Base-by-base conservation (phyloP, 2,329 filamentous ascomycete genomes). In the Alternaria gansuensis region DNA sequence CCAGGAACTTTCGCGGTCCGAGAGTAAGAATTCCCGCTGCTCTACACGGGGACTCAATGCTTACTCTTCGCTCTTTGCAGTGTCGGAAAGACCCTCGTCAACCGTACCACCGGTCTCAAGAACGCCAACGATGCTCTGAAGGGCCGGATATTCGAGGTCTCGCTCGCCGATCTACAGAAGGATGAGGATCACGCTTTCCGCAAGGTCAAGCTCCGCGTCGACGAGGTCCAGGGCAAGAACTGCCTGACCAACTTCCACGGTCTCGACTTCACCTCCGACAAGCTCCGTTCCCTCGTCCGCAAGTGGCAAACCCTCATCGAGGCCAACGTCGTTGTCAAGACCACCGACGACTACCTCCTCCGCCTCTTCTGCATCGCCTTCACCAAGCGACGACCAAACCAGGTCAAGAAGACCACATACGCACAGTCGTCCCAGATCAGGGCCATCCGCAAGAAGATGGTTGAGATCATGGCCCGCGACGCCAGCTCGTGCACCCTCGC, bases 351-450 rank as follows among this genome's bases (percentile, higher is more conserved):
- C 85, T 98, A 99, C 87, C 93, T 98, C 81, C 88, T 99, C 84
- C 92, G 95, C 78, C 90, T 99, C 75, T 99, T 99, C 86, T 92
- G 92, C 82, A 99, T 99, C 75, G 95, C 92, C 76, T 99, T 99
- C 88, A 99, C 95, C 84, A 98, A 98, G 91, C 88, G 93, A 83
- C 90, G 95, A 79, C 93, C 92, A 76, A 99, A 98, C 88, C 95
- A 99, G 88, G 94, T 99, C 87, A 97, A 97, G 91, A 99, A 98
- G 91, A 99, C 95, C 78, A 99, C 95, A 81, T 99, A 99, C 81
- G 95, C 95, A 74, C 90, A 90, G 70, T 93, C 92, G 69, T 98
- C 95, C 69, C 95, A 99, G 85, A 98, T 98, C 83, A 91, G 94
- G 73, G 90, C 91, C 75, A 99, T 99, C 83, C 91, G 95, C 83